Percentiles rank a stretch among this genome's conserved stretches.
phyloP scores from a whole-genome alignment of 768 basidiomycete species.

The Ramaria rubella region DNA sequence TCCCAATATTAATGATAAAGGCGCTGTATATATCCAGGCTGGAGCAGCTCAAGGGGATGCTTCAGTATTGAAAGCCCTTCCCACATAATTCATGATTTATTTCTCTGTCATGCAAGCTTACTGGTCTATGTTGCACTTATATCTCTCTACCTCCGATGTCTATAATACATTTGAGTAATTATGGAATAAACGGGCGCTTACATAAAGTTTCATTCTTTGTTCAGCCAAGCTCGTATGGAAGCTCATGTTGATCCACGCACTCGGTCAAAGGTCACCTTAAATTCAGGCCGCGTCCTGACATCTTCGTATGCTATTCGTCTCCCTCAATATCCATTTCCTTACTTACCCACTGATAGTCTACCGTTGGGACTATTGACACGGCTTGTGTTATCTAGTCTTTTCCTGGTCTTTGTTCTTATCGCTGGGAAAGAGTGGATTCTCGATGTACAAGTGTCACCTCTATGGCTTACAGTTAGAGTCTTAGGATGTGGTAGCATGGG shows the following conservation, averaged over 20 bases:
- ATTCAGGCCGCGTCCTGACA: slow-evolving; percentile 19
- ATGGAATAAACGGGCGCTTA: too few relatives aligned
- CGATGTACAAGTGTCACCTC: slow-evolving; percentile 58
- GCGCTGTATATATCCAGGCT: not conserved
- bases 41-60: not conserved
- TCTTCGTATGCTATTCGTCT: slow-evolving; percentile 13
- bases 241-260: slow-evolving; percentile 26
- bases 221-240: slow-evolving; percentile 5
- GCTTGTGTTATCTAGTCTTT: slow-evolving; percentile 52
- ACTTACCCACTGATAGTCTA: slow-evolving; percentile 34
- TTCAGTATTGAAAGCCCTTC: not conserved
- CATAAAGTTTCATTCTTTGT: too few relatives aligned
- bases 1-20: not conserved
- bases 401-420: slow-evolving; percentile 57
- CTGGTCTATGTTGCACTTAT: too few relatives aligned
- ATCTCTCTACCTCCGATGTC: too few relatives aligned
- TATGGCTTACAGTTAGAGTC: slow-evolving; percentile 72
- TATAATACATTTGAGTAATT: too few relatives aligned
- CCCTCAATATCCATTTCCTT: not conserved
- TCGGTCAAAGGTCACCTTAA: slow-evolving; percentile 30
- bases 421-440: slow-evolving; percentile 63
- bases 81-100: not conserved
- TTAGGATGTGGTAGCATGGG: slow-evolving; percentile 67
- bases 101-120: too few relatives aligned
- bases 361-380: slow-evolving; percentile 47